Evolutionary conservation across 148 eudicot genomes (phyloP).

Genomic region (Camellia granthamiana): DNA sequence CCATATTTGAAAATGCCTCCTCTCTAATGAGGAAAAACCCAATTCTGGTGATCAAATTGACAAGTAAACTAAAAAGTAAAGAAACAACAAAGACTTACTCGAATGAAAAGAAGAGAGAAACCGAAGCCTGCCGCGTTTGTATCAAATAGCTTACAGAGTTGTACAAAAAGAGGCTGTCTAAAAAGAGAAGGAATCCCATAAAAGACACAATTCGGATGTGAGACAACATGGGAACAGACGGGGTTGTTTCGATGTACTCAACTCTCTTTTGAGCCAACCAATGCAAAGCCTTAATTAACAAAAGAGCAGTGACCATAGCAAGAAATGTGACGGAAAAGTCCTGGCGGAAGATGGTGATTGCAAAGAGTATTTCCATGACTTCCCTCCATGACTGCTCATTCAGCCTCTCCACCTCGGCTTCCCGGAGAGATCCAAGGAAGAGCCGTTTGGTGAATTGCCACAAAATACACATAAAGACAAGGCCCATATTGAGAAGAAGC

Average conservation of each 20-base stretch:
- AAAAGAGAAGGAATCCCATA: constrained; percentile 79
- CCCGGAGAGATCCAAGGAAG: constrained; percentile 92
- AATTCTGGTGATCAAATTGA: not conserved
- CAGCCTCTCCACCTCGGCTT: constrained; percentile 97
- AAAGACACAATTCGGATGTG: constrained; percentile 89
- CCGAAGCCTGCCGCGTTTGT: constrained; percentile 85
- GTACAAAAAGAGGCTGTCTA: constrained; percentile 74
- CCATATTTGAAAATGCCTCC: not conserved
- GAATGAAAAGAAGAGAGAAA: constrained; percentile 90
- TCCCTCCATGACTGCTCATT: constrained; percentile 98
- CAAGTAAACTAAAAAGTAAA: not conserved
- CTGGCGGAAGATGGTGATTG: constrained; percentile 92
- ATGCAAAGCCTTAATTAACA: constrained; percentile 88
- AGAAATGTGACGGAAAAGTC: constrained; percentile 93
- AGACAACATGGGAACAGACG: constrained; percentile 72
- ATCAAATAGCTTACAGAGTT: constrained; percentile 62
- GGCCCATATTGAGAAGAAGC: constrained; percentile 93
- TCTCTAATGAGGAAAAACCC: not conserved
- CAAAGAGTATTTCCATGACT: constrained; percentile 96
- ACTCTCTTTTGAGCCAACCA: constrained; percentile 99
- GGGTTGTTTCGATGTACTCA: constrained; percentile 95
- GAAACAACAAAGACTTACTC: constrained; percentile 52
- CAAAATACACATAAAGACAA: constrained; percentile 78
- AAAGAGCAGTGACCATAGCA: constrained; percentile 80
- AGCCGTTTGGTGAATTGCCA: constrained; percentile 81